Conservation (phyloP, 352 stramenopile species). For the Aphanomyces cochlioides region DNA sequence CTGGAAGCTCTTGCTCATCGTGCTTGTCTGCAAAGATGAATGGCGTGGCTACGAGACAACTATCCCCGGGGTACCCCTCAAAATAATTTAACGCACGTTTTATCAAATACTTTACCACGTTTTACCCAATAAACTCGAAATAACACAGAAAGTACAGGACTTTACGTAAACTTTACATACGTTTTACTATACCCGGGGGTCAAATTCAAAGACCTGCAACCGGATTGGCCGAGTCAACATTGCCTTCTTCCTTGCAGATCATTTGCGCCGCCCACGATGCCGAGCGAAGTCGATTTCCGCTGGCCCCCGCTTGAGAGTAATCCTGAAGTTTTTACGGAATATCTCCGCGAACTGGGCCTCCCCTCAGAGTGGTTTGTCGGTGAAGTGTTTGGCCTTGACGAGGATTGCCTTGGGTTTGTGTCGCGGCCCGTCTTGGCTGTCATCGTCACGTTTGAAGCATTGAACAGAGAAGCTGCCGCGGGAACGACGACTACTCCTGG, state of each 20-base stretch:
- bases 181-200: too few species aligned
- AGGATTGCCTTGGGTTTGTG: slow-evolving; percentile 24
- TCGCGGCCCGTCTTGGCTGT: slow-evolving; percentile 21
- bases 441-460: slow-evolving; percentile 28
- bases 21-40: slow-evolving; percentile 28
- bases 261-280: too few species aligned
- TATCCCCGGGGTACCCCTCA: too few species aligned
- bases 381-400: slow-evolving; percentile 28
- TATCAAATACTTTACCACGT: too few species aligned
- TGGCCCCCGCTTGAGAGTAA: slow-evolving; percentile 31
- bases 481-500: background rate
- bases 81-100: too few species aligned
- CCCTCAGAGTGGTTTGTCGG: slow-evolving; percentile 26
- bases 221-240: too few species aligned
- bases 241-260: too few species aligned
- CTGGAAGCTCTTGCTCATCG: slow-evolving; percentile 40
- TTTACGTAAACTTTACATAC: too few species aligned
- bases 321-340: slow-evolving; percentile 27
- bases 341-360: slow-evolving; percentile 19
- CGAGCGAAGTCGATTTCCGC: slow-evolving; percentile 1
- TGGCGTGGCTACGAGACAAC: slow-evolving; percentile 5
- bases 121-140: too few species aligned
- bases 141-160: too few species aligned
- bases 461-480: background rate
- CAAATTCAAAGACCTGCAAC: too few species aligned